Conservation (phyloP, 768 basidiomycete genomes). For the Boletus sp. region DNA sequence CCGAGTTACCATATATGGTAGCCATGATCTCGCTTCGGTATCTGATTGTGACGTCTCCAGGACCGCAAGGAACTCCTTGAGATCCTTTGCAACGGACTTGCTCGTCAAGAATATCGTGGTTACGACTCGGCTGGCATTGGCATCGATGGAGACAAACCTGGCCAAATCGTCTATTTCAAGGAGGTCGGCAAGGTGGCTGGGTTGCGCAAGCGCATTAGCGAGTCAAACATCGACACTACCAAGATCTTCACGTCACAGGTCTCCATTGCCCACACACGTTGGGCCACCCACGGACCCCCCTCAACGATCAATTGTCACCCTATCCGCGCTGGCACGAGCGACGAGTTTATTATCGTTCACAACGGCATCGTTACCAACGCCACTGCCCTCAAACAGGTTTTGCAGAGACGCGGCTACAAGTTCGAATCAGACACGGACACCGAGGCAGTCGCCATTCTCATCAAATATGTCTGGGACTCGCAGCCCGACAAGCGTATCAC, state of each 20-base stretch:
- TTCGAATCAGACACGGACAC: constrained; percentile 98
- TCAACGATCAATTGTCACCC: constrained; percentile 92
- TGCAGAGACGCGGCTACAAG: constrained; percentile 92
- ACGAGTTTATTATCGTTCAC: constrained; percentile 93
- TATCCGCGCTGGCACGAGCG: constrained; percentile 72
- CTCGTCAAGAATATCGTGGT: constrained; percentile 95
- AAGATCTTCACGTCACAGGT: constrained; percentile 84
- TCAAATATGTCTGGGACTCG: constrained; percentile 95
- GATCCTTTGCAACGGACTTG: constrained; percentile 84
- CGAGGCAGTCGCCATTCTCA: constrained; percentile 93
- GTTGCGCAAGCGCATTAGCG: constrained; percentile 84
- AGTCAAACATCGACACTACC: constrained; percentile 63
- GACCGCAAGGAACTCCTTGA: constrained; percentile 89
- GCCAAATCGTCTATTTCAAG: constrained; percentile 83
- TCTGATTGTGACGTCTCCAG: constrained; percentile 37
- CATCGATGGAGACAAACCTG: constrained; percentile 86
- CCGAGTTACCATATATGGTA: constrained; percentile 22
- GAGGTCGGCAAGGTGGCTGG: constrained; percentile 97
- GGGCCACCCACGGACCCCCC: constrained; percentile 97
- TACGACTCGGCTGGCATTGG: constrained; percentile 94
- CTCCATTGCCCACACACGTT: constrained; percentile 97
- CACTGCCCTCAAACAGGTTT: constrained; percentile 80
- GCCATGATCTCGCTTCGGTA: not conserved
- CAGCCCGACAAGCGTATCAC: constrained; percentile 80
- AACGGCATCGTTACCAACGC: constrained; percentile 99